Base-by-base conservation (phyloP, 108 stramenopile genomes). In the Cyclotella kingstonii region DNA sequence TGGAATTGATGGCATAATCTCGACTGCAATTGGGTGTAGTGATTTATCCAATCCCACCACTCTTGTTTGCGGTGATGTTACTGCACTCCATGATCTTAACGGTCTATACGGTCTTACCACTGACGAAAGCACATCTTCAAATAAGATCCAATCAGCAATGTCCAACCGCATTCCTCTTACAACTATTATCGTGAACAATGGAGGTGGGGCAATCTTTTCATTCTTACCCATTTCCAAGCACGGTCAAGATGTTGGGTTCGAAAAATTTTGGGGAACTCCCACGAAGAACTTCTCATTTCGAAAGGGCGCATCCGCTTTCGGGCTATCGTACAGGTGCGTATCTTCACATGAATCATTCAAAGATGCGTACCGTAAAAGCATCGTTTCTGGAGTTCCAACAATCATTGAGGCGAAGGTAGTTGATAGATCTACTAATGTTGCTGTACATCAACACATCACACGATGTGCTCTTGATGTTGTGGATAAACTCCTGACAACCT, bases 181-280 rank as follows among this genome's bases (percentile, higher is more conserved):
- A 22, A 85, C 81, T 21, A 59, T 86, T 1, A 62, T 94, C 34
- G 82, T 95, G 26, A 95, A 97, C 82, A 97, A 97, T 61, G 83
- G 87, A 36, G 96, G 96, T 27, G 93, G 96, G 6, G 94, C 88
- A 14, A 97, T 97, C 26, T 97, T 97, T 58, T 86, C 88, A 21
- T 97, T 97, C 54, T 67, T 97, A n/a, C 96, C 96, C 0, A 87
- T 97, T 51, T 85, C 93, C n/a, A 85, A 85, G 44, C 85, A 94
- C 70, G 90, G 82, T 2, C 75, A 78, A 26, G 88, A 89, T 59
- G 89, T 88, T 50, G 80, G 69, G 6, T 97, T 97, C 58, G 86
- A 91, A 29, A 86, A 95, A 35, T 90, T 79, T 46, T 95, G 93
- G 70, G 93, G 92, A 21, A 94, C 96, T 29, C 93, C 89, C 18